Conservation (phyloP, 257 asterid species). For the Henckelia pumila region DNA sequence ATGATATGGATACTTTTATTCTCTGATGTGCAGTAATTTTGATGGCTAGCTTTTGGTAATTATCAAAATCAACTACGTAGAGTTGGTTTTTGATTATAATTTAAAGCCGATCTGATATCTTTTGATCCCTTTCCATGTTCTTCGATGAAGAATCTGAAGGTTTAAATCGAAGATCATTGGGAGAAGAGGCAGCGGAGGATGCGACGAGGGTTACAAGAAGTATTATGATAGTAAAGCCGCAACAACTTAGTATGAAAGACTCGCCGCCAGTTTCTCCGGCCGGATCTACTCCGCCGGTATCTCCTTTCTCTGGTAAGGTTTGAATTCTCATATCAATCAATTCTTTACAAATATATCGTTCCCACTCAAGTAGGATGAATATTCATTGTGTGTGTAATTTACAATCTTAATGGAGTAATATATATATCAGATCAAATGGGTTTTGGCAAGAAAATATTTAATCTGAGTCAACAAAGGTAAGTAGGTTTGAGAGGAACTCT, state of each 20-base stretch:
- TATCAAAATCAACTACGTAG: neutral
- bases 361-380: too few species aligned
- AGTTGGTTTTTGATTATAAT: neutral
- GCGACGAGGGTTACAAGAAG: conserved; percentile 76
- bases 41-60: too few species aligned
- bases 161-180: conserved; percentile 22
- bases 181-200: conserved; percentile 49
- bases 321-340: too few species aligned
- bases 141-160: conserved; percentile 16
- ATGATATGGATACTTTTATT: too few species aligned
- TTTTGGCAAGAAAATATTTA: too few species aligned
- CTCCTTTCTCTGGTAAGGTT: conserved; percentile 93
- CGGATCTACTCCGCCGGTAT: conserved; percentile 83
- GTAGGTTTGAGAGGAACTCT: too few species aligned
- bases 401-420: too few species aligned
- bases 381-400: too few species aligned
- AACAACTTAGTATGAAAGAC: conserved; percentile 56
- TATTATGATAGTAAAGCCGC: conserved; percentile 83
- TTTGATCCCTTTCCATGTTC: neutral
- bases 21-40: too few species aligned
- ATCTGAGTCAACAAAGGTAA: too few species aligned
- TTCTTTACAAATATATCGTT: too few species aligned
- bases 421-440: too few species aligned
- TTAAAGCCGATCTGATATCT: neutral
- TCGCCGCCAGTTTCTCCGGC: conserved; percentile 89